These are phyloP conservation scores for Breynia disticha DNA, from an alignment of 441 rosid genomes.

Conservation along the genomic window DNA sequence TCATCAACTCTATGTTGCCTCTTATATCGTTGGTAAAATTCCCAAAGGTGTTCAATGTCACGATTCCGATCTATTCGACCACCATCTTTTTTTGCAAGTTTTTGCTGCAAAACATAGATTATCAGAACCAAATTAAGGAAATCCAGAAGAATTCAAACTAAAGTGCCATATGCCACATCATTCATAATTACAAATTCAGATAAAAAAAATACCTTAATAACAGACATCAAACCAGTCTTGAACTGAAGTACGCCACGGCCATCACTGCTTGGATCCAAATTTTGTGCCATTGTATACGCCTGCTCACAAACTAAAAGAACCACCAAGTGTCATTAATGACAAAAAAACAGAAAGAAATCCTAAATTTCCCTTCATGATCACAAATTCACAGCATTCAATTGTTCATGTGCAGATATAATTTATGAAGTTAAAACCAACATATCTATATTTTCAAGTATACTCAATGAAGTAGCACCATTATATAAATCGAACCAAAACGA, in stretches of 20 bases:
- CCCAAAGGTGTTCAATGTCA: constrained; percentile 82
- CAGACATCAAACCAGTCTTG: constrained; percentile 96
- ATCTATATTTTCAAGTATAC: no score
- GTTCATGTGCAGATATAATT: no score
- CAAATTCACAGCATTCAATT: no score
- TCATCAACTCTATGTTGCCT: constrained; percentile 80
- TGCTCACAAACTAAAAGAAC: constrained; percentile 81
- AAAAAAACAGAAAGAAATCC: no score
- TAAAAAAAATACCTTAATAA: constrained; percentile 58
- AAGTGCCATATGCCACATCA: not conserved
- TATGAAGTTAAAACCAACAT: no score
- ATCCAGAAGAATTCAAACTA: constrained; percentile 4
- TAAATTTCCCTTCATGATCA: no score
- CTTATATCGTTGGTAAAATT: constrained; percentile 71
- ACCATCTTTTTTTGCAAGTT: constrained; percentile 84
- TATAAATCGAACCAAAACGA: no score
- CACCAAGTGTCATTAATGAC: no score
- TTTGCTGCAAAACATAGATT: constrained; percentile 64
- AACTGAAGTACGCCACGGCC: constrained; percentile 99
- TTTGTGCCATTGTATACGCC: constrained; percentile 93
- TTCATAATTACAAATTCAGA: not conserved
- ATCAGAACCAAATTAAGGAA: constrained; percentile 12
- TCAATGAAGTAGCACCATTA: no score
- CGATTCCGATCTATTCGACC: constrained; percentile 72
- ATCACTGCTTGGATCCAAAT: constrained; percentile 88